phyloP scores from a whole-genome alignment of 116 monocot species.

The Trichopus zeylanicus region DNA sequence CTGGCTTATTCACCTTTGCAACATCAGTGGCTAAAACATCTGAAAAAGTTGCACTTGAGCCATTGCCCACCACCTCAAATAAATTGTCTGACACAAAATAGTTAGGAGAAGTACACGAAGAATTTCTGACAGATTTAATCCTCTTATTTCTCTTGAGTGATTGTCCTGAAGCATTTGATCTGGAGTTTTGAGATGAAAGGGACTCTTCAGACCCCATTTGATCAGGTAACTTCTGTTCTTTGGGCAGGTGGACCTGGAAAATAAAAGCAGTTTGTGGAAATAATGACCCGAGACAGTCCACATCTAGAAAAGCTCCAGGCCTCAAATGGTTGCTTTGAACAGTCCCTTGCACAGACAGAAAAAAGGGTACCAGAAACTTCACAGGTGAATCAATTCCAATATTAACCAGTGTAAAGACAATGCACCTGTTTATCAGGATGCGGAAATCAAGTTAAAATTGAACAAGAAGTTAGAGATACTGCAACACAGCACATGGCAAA shows the following conservation, averaged over 20 bases:
- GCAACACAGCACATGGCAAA: not conserved
- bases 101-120: no score
- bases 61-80: constrained; percentile 18
- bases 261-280: constrained; percentile 15
- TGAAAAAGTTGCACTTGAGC: constrained; percentile 15
- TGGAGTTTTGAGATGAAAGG: constrained; percentile 5
- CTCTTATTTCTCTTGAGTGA: constrained; percentile 21
- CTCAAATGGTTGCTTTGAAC: constrained; percentile 11
- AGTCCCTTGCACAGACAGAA: constrained; percentile 10
- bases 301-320: constrained; percentile 14
- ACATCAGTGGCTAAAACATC: constrained; percentile 17
- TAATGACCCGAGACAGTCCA: constrained; percentile 2
- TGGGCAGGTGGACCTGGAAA: constrained; percentile 20
- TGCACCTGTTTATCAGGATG: constrained; percentile 20
- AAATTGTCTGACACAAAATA: constrained; percentile 16
- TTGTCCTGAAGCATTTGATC: constrained; percentile 3
- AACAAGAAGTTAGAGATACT: no score
- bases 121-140: constrained; percentile 22
- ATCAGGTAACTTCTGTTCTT: constrained; percentile 23
- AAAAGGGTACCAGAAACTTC: constrained; percentile 10
- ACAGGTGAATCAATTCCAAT: constrained; percentile 17
- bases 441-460: not conserved
- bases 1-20: constrained; percentile 17
- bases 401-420: constrained; percentile 15
- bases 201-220: constrained; percentile 12